Base-by-base conservation (phyloP, 768 basidiomycete species). In the Hericium rajendrae region DNA sequence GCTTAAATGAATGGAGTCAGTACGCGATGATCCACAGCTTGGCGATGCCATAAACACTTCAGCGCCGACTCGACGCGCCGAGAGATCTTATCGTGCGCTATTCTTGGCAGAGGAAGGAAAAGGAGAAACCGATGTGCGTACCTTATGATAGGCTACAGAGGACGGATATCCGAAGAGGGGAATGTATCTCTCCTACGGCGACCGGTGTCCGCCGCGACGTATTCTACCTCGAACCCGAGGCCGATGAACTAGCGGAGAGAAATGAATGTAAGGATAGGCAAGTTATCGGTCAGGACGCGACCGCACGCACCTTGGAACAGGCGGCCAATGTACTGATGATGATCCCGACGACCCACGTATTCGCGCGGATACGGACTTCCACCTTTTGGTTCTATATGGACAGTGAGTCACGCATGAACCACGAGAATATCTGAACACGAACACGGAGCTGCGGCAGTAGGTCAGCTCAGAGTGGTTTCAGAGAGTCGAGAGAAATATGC, bases 261-360 rank as follows among this genome's bases (percentile, higher is more conserved):
- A 37, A 15, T 15, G 16, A 6, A 39, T 38, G 48, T 60, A 22
- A 56, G 52, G 43, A 13, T 24, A 53, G 22, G 13, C 20, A 46
- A 46, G 43, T 15, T 46, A 2, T 6, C 43, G 18, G n/a, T 46
- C 43, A 46, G 16, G 32, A 32, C 6, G 8, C 32, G 32, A 6
- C 9, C 32, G 32, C 32, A 32, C 32, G 32, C 32, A 32, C n/a
- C 15, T 24, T 15, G 43, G 43, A 16, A n/a, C 43, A 22, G 12
- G 43, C 43, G 8, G 32, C 32, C 41, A 67, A 48, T 13, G 57
- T 41, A 3, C 62, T 48, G 26, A 72, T 61, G 20, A 73, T 52
- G 26, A 73, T 43, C 4, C 70, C 70, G 22, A 70, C 57, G n/a
- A 69, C 69, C 71, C 71, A 73, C 4, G 65, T 54, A 48, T 73